Conservation (phyloP, 306 rosid genomes). For the Biancaea sappan region DNA sequence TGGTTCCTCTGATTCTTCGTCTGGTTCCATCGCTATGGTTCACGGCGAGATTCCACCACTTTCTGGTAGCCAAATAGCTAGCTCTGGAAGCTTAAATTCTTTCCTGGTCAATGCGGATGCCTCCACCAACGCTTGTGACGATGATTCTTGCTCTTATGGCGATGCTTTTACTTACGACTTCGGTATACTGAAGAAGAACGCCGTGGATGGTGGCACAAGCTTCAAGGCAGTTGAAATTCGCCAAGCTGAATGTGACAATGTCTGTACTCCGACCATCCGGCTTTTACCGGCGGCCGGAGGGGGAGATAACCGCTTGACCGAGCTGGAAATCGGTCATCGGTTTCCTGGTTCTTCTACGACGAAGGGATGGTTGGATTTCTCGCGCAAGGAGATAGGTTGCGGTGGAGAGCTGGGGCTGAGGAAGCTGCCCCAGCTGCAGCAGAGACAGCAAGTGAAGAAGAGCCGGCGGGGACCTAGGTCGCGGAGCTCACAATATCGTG, state of each 20-base stretch:
- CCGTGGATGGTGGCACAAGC: neutral
- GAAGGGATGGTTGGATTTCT: conserved; percentile 49
- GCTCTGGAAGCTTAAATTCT: conserved; percentile 51
- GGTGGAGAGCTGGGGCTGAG: conserved; percentile 32
- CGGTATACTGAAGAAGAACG: conserved; percentile 39
- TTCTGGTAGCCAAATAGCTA: conserved; percentile 34
- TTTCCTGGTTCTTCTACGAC: conserved; percentile 10
- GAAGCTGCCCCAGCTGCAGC: conserved; percentile 40
- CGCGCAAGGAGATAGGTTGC: conserved; percentile 33
- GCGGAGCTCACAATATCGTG: conserved; percentile 90
- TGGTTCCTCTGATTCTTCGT: conserved; percentile 30
- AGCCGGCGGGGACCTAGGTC: conserved; percentile 90
- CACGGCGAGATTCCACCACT: conserved; percentile 15
- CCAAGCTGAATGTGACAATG: neutral
- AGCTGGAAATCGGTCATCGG: conserved; percentile 2
- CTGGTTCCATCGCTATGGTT: conserved; percentile 28
- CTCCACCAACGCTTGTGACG: conserved; percentile 25
- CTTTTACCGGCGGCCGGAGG: conserved; percentile 51
- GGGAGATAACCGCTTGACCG: neutral
- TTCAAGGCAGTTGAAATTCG: neutral
- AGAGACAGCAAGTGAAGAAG: conserved; percentile 50
- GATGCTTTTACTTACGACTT: conserved; percentile 35
- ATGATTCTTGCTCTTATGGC: conserved; percentile 23
- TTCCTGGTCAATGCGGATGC: conserved; percentile 33
- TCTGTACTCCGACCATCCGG: conserved; percentile 49